Conservation (phyloP, 2,329 filamentous ascomycete species). For the Paraconiothyrium brasiliense region DNA sequence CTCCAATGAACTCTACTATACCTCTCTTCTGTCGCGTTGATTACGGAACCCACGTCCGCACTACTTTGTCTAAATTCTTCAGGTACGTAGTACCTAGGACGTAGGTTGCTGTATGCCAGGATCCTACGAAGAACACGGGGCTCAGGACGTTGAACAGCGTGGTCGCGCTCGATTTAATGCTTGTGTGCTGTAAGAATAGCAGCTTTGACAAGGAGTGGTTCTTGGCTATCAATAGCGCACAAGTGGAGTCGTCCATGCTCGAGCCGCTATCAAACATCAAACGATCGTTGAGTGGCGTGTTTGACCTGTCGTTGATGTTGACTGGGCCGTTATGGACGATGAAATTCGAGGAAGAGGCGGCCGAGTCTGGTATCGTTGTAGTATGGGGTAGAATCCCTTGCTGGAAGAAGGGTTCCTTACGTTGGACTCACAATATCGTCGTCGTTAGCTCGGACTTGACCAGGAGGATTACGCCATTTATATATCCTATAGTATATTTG, state of each 20-base stretch:
- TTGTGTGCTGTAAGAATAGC: not conserved
- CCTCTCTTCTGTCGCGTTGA: not conserved
- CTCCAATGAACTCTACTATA: not conserved
- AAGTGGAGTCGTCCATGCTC: not conserved
- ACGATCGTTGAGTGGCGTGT: not conserved
- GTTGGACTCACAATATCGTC: too few relatives aligned
- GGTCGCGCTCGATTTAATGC: not conserved
- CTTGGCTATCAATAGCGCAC: conserved; percentile 4
- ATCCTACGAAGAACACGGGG: not conserved
- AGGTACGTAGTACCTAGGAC: not conserved
- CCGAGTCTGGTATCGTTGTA: not conserved
- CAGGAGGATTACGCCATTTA: too few relatives aligned
- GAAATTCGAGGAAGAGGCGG: not conserved
- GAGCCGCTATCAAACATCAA: not conserved
- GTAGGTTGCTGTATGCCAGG: not conserved
- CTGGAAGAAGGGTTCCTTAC: too few relatives aligned
- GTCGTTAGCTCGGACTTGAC: too few relatives aligned
- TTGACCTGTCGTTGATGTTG: not conserved
- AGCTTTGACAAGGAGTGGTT: not conserved
- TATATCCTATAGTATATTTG: too few relatives aligned
- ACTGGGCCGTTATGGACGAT: not conserved
- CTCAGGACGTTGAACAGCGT: not conserved
- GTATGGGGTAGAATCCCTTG: not conserved
- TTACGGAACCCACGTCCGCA: not conserved
- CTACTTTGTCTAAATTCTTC: not conserved